Base-by-base conservation (phyloP, 257 asterid genomes). In the Euphrasia confusa region DNA sequence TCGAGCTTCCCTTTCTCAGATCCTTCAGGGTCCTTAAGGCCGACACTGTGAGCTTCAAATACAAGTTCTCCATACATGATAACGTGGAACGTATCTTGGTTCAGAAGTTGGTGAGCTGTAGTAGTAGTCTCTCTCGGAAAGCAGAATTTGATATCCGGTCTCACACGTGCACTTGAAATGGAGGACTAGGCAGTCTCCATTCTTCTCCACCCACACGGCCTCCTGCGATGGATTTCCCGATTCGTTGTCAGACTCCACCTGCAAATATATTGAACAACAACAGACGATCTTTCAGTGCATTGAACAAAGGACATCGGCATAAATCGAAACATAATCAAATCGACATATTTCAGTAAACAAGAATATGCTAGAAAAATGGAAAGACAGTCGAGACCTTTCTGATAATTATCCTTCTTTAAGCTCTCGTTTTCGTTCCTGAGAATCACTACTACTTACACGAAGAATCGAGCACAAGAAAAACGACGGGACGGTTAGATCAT, bases 121-220 rank as follows among this genome's bases (percentile, higher is more conserved):
- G 65, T 77, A 76, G 54, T 83, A 80, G 71, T 39, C 58, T 27
- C 52, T 66, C 13, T 72, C 78, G 9, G 65, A 63, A 1, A 80
- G 80, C 28, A 80, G 72, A 27, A 77, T 66, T 65, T 77, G 69
- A 53, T 77, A 77, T 14, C 77, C 81, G n/a, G 63, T 18, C 0
- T 77, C 77, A 62, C 83, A 80, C 15, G 83, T 78, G 71, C 83
- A 77, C 72, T 33, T 77, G 79, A 80, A 77, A 57, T 78, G 81
- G 59, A 80, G 75, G 37, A 67, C 71, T 18, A 80, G 26, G 39
- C 55, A 9, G 0, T 75, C 75, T 54, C 86, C 86, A 2, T 66
- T 77, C 55, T 71, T 75, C 70, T 80, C 83, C 50, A 80, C 77
- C 61, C 70, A 74, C 40, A 75, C 86, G 0, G 83, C 81, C 64